Evolutionary conservation across 331 rosid genomes (phyloP).

Genomic region (Spiraea crenata): DNA sequence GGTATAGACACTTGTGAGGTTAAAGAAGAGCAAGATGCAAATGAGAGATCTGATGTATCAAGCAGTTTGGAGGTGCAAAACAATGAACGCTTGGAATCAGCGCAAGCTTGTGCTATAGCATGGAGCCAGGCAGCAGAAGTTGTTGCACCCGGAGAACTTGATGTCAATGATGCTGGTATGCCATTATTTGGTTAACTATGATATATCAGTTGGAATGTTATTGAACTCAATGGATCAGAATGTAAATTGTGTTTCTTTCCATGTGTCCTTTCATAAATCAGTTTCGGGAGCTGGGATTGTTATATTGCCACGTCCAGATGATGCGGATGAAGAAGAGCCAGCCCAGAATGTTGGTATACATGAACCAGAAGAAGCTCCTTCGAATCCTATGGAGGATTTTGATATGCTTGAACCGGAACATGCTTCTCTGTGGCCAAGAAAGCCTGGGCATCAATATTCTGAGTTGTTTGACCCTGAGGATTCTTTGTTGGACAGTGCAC

Average conservation of each 20-base stretch:
- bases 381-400: conserved; percentile 38
- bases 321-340: conserved; percentile 39
- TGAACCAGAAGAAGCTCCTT: conserved; percentile 45
- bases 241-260: conserved; percentile 3
- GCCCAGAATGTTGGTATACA: conserved; percentile 38
- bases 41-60: conserved; percentile 27
- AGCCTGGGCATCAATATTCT: conserved; percentile 46
- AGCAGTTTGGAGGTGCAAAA: conserved; percentile 22
- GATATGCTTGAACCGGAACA: conserved; percentile 46
- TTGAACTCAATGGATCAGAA: background rate
- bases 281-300: conserved; percentile 78
- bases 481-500: conserved; percentile 81
- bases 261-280: conserved; percentile 23
- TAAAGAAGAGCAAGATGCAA: conserved; percentile 39
- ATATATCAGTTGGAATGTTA: background rate
- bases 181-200: conserved; percentile 12
- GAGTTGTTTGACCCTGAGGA: conserved; percentile 70
- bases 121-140: conserved; percentile 72
- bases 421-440: conserved; percentile 56
- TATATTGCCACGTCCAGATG: conserved; percentile 53
- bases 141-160: conserved; percentile 53
- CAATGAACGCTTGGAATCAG: conserved; percentile 54
- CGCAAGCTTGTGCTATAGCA: conserved; percentile 85
- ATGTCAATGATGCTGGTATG: conserved; percentile 66
- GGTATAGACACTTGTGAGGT: conserved; percentile 44